Evolutionary conservation across 2,329 filamentous ascomycete genomes (phyloP), one percentile per base, ranked within the genome.

Genomic region (Sarocladium strictum): DNA sequence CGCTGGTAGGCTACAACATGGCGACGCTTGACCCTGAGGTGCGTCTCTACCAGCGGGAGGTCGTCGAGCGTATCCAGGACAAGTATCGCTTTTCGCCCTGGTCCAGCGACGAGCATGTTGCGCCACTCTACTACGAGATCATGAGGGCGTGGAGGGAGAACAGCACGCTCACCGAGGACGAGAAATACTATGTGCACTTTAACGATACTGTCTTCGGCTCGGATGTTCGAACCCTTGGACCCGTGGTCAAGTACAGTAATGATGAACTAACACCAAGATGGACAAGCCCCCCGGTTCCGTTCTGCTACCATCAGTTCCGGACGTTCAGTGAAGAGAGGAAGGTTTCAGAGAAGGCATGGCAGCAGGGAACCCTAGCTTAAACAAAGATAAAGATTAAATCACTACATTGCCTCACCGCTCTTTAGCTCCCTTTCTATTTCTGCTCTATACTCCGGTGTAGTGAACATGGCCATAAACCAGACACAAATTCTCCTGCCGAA

Each of bases 1-100:
- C 64, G 45, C 59, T 70, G 11, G 60, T 62, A 12, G 64, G 59
- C 3, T 62, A 63, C 15, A 64, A 68, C 51, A 60, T 60, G 1
- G 62, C 57, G 53, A 60, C 63, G 14, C 59, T 70, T 15, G 58
- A 57, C 5, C 59, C 62, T 45, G 64, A 67, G 55, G 57, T 69
- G 10, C 65, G 67, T 1, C 57, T 70, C 14, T 69, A 70, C 60
- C 58, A 64, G 12, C 54, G 49, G 2, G 54, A 57, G n/a, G 33
- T 47, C 27, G 56, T 57, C 14, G 19, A 57, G 29, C 35, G 50
- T 27, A 53, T 54, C 33, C 38, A 55, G 47, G 52, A 53, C 5
- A 55, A 43, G 29, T 57, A 53, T 40, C 23, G 17, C 26, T 47
- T 47, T 19, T 9, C n/a, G 14, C n/a, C 41, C n/a, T 47, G 41